Conservation (phyloP, 352 stramenopile species). For the Globisporangium viniferum region DNA sequence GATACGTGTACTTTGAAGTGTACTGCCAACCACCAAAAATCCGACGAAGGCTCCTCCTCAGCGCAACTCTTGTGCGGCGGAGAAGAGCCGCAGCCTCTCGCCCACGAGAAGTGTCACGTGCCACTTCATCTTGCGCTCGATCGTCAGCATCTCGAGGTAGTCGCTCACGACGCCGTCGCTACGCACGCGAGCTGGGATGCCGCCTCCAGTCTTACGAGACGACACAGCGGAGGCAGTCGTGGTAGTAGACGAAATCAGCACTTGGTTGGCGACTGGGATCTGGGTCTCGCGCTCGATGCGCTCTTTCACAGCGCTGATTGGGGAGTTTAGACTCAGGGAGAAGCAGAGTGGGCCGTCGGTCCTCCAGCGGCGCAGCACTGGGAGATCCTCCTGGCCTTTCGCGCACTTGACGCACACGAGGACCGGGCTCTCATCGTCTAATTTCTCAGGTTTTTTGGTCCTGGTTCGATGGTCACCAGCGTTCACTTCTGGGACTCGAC, state of each 20-base stretch:
- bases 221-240: too few relatives aligned
- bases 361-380: slow-evolving; percentile 8
- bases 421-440: not conserved
- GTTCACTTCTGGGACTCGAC: not conserved
- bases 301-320: slow-evolving; percentile 12
- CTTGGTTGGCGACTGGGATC: slow-evolving; percentile 16
- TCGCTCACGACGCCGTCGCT: slow-evolving; percentile 6
- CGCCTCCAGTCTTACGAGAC: not conserved
- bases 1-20: not conserved
- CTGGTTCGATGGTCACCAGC: not conserved
- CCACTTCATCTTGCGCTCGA: slow-evolving; percentile 16
- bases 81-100: slow-evolving; percentile 20
- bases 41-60: not conserved
- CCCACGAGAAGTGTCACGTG: slow-evolving; percentile 30
- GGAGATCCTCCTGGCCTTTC: slow-evolving; percentile 12
- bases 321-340: not conserved
- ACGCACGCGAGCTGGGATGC: slow-evolving; percentile 6
- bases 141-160: slow-evolving; percentile 12
- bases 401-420: slow-evolving; percentile 20
- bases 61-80: not conserved
- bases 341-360: slow-evolving; percentile 1
- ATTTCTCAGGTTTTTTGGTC: not conserved
- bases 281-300: slow-evolving; percentile 14
- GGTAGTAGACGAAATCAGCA: slow-evolving; percentile 13
- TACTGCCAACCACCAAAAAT: not conserved